Evolutionary conservation across 176 grass and related monocot species (phyloP).

Genomic region (Avena insularis): DNA sequence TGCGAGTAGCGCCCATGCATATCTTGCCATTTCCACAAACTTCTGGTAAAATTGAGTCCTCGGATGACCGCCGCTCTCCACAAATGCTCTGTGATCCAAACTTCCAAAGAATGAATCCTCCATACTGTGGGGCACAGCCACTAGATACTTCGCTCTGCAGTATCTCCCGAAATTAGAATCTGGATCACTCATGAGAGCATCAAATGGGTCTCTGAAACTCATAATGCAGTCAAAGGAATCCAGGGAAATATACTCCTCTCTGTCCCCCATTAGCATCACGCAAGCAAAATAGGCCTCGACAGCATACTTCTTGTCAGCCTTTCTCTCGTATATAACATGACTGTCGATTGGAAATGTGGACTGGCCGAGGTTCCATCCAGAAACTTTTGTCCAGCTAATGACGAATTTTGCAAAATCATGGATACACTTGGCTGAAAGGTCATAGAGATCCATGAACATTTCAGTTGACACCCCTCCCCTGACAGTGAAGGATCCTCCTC

Average conservation of each 20-base stretch:
- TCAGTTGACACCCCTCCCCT: constrained; percentile 44
- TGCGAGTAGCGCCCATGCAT: constrained; percentile 69
- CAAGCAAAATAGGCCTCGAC: constrained; percentile 70
- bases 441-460: constrained; percentile 51
- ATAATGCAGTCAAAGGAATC: constrained; percentile 62
- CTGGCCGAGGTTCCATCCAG: constrained; percentile 57
- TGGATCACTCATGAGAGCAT: constrained; percentile 64
- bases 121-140: constrained; percentile 60
- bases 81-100: constrained; percentile 72
- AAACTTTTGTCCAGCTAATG: constrained; percentile 61
- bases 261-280: constrained; percentile 56
- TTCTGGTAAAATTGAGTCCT: constrained; percentile 80
- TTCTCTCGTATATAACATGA: constrained; percentile 57
- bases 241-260: constrained; percentile 33
- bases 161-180: constrained; percentile 76
- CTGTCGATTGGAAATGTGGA: constrained; percentile 40
- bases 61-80: constrained; percentile 69
- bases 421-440: constrained; percentile 53
- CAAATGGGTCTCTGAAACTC: constrained; percentile 64
- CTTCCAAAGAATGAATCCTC: constrained; percentile 83
- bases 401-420: constrained; percentile 79
- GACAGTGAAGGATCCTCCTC: constrained; percentile 26
- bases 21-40: constrained; percentile 74
- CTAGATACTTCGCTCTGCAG: constrained; percentile 70
- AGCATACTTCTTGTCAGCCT: constrained; percentile 66